These are phyloP conservation scores for Plasmodium berghei DNA, from an alignment of 169 alveolate genomes.

Conservation along the genomic window DNA sequence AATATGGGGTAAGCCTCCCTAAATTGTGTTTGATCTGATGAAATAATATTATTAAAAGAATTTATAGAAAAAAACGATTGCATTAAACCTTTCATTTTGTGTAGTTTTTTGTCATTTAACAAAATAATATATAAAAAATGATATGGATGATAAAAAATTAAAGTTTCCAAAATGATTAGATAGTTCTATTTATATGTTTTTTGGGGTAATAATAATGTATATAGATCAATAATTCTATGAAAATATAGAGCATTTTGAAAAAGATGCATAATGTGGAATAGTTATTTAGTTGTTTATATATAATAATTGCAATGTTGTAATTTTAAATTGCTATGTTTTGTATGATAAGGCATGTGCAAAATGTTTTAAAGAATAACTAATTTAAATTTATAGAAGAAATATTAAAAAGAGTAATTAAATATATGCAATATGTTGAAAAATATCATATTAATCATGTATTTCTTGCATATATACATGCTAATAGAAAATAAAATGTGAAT, in stretches of 20 bases:
- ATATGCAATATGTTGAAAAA: constrained; percentile 51
- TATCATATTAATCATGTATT: constrained; percentile 44
- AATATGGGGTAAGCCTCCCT: constrained; percentile 39
- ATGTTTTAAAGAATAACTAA: constrained; percentile 24
- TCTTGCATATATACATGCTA: constrained; percentile 45
- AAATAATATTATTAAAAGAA: constrained; percentile 26
- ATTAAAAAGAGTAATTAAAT: constrained; percentile 22
- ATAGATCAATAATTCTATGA: constrained; percentile 33
- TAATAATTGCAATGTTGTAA: constrained; percentile 26
- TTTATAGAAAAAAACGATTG: constrained; percentile 38
- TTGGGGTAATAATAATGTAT: constrained; percentile 40
- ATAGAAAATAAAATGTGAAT: constrained; percentile 29
- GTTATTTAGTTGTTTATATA: constrained; percentile 36
- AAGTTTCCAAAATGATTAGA: constrained; percentile 45
- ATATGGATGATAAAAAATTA: background rate
- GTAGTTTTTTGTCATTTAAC: constrained; percentile 36
- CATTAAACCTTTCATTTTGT: constrained; percentile 38
- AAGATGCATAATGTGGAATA: constrained; percentile 11
- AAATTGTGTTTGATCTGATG: constrained; percentile 44
- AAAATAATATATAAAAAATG: constrained; percentile 11
- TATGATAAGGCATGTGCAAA: constrained; percentile 28
- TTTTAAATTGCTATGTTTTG: constrained; percentile 26
- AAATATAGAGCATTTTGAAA: constrained; percentile 13
- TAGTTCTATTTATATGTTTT: constrained; percentile 46
- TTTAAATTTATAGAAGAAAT: constrained; percentile 43